Conservation (phyloP, 257 asterid genomes). For the Capsicum chinense region DNA sequence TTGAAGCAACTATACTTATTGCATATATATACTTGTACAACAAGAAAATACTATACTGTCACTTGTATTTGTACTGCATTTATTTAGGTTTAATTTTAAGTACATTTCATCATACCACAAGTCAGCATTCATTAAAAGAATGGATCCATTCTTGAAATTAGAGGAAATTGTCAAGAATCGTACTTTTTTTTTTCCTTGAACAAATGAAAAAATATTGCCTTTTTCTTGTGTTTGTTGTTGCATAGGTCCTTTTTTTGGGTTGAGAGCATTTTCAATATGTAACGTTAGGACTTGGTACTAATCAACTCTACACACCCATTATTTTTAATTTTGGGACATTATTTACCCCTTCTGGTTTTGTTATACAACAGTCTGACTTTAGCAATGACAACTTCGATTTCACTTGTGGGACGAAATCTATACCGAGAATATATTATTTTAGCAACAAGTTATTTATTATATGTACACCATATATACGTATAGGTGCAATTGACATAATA, state of each 20-base stretch:
- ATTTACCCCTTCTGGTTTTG: too few relatives aligned
- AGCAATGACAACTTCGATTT: background rate
- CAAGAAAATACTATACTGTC: slow-evolving; percentile 8
- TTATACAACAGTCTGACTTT: too few relatives aligned
- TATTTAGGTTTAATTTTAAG: too few relatives aligned
- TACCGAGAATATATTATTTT: background rate
- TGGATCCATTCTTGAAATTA: slow-evolving; percentile 11
- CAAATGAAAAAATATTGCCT: background rate
- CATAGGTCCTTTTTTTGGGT: background rate
- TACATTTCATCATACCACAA: background rate
- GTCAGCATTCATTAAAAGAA: slow-evolving; percentile 19
- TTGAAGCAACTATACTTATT: slow-evolving; percentile 11
- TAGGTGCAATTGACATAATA: too few relatives aligned
- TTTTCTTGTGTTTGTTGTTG: slow-evolving; percentile 16
- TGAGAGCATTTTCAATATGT: background rate
- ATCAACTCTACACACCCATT: background rate
- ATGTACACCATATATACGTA: background rate
- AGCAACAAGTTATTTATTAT: background rate
- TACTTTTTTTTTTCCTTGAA: background rate
- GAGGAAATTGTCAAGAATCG: background rate
- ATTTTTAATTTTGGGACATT: background rate
- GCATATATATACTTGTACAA: background rate
- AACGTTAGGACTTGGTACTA: background rate
- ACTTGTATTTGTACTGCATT: background rate
- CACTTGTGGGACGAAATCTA: background rate